phyloP scores from a whole-genome alignment of 441 rosid species.

The Pelargonium cotyledonis region DNA sequence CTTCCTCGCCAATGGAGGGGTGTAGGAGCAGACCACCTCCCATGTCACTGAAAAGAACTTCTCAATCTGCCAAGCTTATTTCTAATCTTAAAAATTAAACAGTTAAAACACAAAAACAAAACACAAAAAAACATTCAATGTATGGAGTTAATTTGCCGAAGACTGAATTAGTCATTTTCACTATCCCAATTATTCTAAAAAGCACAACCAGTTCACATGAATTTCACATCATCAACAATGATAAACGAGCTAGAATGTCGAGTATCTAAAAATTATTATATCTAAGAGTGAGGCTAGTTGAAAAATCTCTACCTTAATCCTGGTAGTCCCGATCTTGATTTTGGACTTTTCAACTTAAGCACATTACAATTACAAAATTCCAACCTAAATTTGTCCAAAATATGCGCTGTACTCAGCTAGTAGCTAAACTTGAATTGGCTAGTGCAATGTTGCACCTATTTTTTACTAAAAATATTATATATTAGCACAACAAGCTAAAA shows the following conservation, averaged over 20 bases:
- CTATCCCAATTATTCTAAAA: not conserved
- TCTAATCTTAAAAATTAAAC: not conserved
- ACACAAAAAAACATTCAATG: not conserved
- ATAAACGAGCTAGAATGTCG: not conserved
- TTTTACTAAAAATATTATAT: not conserved
- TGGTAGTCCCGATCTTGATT: not conserved
- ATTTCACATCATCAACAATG: not conserved
- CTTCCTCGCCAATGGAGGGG: slow-evolving; percentile 2
- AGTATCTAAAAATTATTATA: not conserved
- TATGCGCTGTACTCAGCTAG: not conserved
- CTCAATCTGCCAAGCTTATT: not conserved
- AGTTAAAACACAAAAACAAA: not conserved
- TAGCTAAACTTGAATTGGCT: not conserved
- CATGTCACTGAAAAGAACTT: slow-evolving; percentile 3
- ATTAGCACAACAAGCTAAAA: not conserved
- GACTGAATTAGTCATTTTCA: not conserved
- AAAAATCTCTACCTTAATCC: not conserved
- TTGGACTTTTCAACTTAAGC: not conserved
- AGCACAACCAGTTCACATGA: not conserved
- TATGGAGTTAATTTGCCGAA: not conserved
- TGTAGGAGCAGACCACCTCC: not conserved
- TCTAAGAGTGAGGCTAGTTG: not conserved
- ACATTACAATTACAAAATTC: not conserved
- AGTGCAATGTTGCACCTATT: not conserved
- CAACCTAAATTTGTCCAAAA: slow-evolving; percentile 4